A percentile compares a stretch with the other conserved stretches of the same genome.
These are phyloP conservation scores for Trichoderma lentiforme DNA, from an alignment of 2,329 filamentous ascomycete genomes.

Conservation along the genomic window DNA sequence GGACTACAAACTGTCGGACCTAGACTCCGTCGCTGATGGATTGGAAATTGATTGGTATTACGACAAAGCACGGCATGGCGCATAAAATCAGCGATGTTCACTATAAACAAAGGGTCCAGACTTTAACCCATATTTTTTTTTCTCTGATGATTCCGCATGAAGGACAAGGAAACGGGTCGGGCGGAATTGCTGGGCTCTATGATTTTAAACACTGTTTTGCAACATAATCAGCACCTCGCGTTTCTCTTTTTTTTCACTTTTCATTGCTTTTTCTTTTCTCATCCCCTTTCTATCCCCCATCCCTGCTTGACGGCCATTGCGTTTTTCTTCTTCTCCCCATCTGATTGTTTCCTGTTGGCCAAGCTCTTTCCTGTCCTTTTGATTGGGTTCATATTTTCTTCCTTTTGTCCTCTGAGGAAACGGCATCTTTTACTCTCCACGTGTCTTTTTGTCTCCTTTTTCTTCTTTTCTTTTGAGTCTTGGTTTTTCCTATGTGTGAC, in stretches of 20 bases:
- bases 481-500: neutral
- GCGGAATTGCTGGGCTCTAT: constrained; percentile 19
- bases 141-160: constrained; percentile 22
- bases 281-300: neutral
- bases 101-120: constrained; percentile 11
- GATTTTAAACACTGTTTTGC: constrained; percentile 17
- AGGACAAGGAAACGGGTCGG: constrained; percentile 19
- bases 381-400: constrained; percentile 20
- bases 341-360: constrained; percentile 2
- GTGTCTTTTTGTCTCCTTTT: neutral
- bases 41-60: constrained; percentile 21
- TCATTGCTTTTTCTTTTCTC: neutral
- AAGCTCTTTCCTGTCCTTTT: constrained; percentile 8
- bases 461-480: constrained; percentile 18
- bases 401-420: constrained; percentile 19
- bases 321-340: neutral
- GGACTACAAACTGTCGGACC: constrained; percentile 15
- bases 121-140: constrained; percentile 7
- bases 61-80: constrained; percentile 20
- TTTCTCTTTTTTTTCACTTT: neutral
- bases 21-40: constrained; percentile 21
- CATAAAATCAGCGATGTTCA: constrained; percentile 21
- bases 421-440: neutral
- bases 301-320: neutral
- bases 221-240: constrained; percentile 17